Base-by-base conservation (phyloP, 345 rosid genomes). In the Psidium guajava region DNA sequence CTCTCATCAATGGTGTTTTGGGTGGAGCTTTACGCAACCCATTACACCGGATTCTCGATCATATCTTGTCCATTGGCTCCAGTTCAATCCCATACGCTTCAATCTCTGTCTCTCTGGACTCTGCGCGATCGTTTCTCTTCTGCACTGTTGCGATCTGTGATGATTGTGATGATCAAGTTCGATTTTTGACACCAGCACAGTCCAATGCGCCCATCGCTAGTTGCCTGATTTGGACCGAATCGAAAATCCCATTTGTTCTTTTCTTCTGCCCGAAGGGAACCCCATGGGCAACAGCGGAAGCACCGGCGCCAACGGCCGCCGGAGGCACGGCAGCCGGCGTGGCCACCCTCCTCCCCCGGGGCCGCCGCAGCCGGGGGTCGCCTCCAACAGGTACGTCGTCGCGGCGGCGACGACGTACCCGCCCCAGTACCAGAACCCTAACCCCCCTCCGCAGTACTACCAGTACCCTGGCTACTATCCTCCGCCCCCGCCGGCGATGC, bases 361-460 rank as follows among this genome's bases (percentile, higher is more conserved):
- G 36, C 36, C 36, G 12, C 88, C 90, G 6, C 84, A 32, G 49
- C 61, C n/a, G 42, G 99, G 95, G 85, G 90, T 91, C 88, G 74
- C 93, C n/a, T 85, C 96, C 59, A 97, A 91, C 85, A 94, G 93
- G 18, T 91, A 92, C 87, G 96, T 95, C 10, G 93, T 95, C 87
- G 95, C 99, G 2, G 98, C 98, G 5, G 98, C 96, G 47, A 94
- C 98, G 27, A 98, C 99, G 11, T 96, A 91, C 85, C 98, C 98
- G 4, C 69, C 92, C 25, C 98, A 92, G 80, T 92, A 94, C 86
- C 90, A 93, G 15, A 91, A 90, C 87, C 89, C 90, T 22, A 92
- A 90, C 82, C 87, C 89, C 6, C 91, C 90, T 3, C 94, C 73
- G 56, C 88, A 89, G 84, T 88, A 87, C 80, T 92, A 94, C 82